phyloP scores from a whole-genome alignment of 176 grass and related monocot species.

The Aegilops umbellulata region DNA sequence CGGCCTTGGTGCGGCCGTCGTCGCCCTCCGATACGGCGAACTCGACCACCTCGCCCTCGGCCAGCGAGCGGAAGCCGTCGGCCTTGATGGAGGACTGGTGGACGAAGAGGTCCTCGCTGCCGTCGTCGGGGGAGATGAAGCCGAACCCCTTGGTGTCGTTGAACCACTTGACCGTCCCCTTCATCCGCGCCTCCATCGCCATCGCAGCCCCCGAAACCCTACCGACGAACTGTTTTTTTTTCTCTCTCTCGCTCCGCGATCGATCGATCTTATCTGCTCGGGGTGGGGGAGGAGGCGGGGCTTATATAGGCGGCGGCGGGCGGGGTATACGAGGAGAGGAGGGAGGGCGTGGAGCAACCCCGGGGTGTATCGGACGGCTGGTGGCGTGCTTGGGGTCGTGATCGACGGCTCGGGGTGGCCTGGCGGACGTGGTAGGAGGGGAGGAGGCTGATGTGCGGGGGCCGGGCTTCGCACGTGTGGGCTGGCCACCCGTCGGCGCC shows the following conservation, averaged over 20 bases:
- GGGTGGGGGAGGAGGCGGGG: not conserved
- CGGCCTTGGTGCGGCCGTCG: conserved; percentile 89
- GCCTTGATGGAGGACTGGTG: conserved; percentile 98
- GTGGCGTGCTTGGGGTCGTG: accelerated
- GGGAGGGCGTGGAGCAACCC: not conserved
- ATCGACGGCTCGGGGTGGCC: not conserved
- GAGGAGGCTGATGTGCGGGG: not conserved
- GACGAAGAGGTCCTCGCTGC: conserved; percentile 85
- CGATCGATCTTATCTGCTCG: conserved; percentile 53
- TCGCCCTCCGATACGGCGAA: conserved; percentile 52
- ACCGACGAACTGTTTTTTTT: not conserved
- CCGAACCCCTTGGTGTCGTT: conserved; percentile 95
- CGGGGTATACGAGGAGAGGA: conserved; percentile 22
- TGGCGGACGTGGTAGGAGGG: not conserved
- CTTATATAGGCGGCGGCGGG: conserved; percentile 56
- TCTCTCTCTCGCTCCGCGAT: too few species aligned
- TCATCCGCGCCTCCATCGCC: conserved; percentile 48
- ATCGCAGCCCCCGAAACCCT: conserved; percentile 46
- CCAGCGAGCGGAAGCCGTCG: conserved; percentile 73
- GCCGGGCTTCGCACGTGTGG: conserved; percentile 21
- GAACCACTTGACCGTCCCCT: conserved; percentile 93
- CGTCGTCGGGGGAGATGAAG: conserved; percentile 87
- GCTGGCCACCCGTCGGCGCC: not conserved
- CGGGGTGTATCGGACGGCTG: conserved; percentile 30
- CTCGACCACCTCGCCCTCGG: conserved; percentile 87